Conservation (phyloP, 75 land plant species). For the Pseudotsuga menziesii region DNA sequence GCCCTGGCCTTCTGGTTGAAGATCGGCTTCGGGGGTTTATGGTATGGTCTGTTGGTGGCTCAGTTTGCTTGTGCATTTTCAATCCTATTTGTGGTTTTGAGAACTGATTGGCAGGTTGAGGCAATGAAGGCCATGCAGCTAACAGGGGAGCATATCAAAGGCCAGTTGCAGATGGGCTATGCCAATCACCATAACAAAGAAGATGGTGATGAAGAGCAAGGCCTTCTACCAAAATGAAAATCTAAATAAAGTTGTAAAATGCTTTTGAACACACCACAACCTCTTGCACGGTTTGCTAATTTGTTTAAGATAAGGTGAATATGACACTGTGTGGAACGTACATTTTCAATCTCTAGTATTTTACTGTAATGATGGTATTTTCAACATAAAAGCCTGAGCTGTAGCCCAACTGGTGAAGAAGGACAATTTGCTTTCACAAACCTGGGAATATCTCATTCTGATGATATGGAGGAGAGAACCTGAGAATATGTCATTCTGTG, state of each 20-base stretch:
- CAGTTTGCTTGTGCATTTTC: slow-evolving; percentile 67
- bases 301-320: not conserved
- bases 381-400: not conserved
- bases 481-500: too few species aligned
- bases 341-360: not conserved
- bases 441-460: too few species aligned
- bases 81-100: slow-evolving; percentile 46
- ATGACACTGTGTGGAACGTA: not conserved
- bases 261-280: not conserved
- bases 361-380: not conserved
- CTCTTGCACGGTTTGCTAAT: not conserved
- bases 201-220: not conserved
- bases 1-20: slow-evolving; percentile 62
- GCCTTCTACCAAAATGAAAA: not conserved
- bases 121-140: slow-evolving; percentile 54
- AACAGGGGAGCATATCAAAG: slow-evolving; percentile 21
- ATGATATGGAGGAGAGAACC: too few species aligned
- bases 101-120: slow-evolving; percentile 83
- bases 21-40: slow-evolving; percentile 74
- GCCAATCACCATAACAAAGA: too few species aligned
- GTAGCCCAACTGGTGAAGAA: too few species aligned
- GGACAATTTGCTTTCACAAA: too few species aligned
- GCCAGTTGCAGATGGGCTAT: not conserved
- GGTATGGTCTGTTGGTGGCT: slow-evolving; percentile 85
- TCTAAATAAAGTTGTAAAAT: not conserved